Conservation (phyloP, 176 grass and related monocot species). For the Musa itinerans region DNA sequence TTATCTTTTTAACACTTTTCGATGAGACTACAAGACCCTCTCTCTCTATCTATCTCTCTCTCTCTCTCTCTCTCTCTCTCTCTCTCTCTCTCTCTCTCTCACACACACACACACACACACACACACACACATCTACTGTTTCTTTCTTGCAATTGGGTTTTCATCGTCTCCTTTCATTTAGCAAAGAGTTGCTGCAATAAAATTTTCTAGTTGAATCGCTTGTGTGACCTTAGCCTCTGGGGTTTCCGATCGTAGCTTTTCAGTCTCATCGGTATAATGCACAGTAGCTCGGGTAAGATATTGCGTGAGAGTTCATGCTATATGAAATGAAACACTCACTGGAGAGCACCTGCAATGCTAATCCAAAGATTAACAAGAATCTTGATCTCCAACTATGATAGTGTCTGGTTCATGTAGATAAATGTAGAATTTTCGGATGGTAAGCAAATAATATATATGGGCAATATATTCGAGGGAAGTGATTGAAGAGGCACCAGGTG, state of each 20-base stretch:
- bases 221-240: not conserved
- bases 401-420: not conserved
- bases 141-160: not conserved
- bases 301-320: not conserved
- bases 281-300: not conserved
- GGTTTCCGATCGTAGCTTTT: not conserved
- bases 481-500: not conserved
- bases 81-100: no score
- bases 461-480: not conserved
- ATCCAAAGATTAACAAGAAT: not conserved
- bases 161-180: not conserved
- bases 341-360: not conserved
- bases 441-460: no score
- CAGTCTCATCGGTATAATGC: not conserved
- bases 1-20: not conserved
- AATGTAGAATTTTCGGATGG: no score
- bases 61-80: no score
- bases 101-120: no score
- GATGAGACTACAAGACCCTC: no score
- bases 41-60: no score
- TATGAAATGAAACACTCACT: not conserved
- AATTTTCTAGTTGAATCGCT: not conserved
- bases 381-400: not conserved
- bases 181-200: not conserved
- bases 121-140: not conserved